These are phyloP conservation scores for Moesziomyces aphidis DNA, from an alignment of 1,284 basidiomycete species.

Conservation along the genomic window DNA sequence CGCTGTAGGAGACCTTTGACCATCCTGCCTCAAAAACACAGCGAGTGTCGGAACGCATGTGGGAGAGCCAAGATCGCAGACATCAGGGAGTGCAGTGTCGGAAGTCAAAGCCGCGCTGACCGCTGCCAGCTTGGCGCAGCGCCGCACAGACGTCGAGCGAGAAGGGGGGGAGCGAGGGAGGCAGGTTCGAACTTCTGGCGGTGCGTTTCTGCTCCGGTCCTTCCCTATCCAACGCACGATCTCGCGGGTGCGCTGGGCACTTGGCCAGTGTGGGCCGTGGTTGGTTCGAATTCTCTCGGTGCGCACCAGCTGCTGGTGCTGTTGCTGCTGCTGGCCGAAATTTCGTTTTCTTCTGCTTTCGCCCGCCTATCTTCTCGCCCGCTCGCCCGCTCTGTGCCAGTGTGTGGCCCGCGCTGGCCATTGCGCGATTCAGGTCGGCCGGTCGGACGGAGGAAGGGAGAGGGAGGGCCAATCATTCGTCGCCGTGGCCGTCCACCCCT, in stretches of 20 bases:
- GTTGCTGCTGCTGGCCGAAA: slow-evolving; percentile 1
- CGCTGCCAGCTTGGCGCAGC: slow-evolving; percentile 17
- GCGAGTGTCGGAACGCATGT: too few relatives aligned
- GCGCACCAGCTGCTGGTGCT: background rate
- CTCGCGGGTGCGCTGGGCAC: slow-evolving; percentile 13
- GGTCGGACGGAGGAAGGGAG: slow-evolving; percentile 1
- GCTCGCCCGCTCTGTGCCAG: slow-evolving; percentile 5
- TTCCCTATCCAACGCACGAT: slow-evolving; percentile 40
- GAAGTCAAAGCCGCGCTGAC: background rate
- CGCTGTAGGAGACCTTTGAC: too few relatives aligned
- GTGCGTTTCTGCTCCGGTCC: slow-evolving; percentile 33
- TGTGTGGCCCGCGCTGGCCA: background rate
- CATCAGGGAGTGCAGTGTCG: too few relatives aligned
- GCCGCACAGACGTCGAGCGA: background rate
- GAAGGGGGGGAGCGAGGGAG: too few relatives aligned
- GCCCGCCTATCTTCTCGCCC: background rate
- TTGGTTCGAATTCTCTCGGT: slow-evolving; percentile 9
- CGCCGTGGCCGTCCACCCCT: slow-evolving; percentile 9
- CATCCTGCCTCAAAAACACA: too few relatives aligned
- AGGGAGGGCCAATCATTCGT: slow-evolving; percentile 21
- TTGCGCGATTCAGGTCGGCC: slow-evolving; percentile 4
- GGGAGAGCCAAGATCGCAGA: too few relatives aligned
- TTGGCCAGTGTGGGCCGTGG: slow-evolving; percentile 20
- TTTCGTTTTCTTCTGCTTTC: slow-evolving; percentile 5
- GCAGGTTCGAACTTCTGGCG: slow-evolving; percentile 22